Evolutionary conservation across 257 asterid species (phyloP).

Genomic region (Solanum paucissectum): DNA sequence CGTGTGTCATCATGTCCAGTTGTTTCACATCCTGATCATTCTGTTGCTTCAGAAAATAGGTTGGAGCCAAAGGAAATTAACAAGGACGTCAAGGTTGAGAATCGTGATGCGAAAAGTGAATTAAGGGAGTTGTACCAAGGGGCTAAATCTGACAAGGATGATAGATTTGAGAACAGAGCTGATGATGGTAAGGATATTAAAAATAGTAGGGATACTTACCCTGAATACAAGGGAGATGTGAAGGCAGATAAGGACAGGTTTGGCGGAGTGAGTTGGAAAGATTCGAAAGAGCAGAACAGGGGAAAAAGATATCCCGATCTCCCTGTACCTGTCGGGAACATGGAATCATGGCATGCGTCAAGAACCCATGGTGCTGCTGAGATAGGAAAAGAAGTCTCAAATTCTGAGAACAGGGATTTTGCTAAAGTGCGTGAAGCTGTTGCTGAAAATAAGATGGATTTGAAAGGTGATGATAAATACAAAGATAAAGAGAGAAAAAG

Average conservation of each 20-base stretch:
- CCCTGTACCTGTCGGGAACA: slow-evolving; percentile 28
- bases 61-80: slow-evolving; percentile 49
- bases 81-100: slow-evolving; percentile 56
- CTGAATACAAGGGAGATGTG: slow-evolving; percentile 47
- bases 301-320: slow-evolving; percentile 51
- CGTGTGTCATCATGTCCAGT: slow-evolving; percentile 43
- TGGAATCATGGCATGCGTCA: slow-evolving; percentile 49
- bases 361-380: slow-evolving; percentile 50
- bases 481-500: slow-evolving; percentile 82
- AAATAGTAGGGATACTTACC: slow-evolving; percentile 47
- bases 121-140: slow-evolving; percentile 48
- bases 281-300: slow-evolving; percentile 43
- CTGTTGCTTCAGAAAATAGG: slow-evolving; percentile 45
- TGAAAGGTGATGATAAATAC: slow-evolving; percentile 68
- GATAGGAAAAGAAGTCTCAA: slow-evolving; percentile 46
- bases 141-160: slow-evolving; percentile 48
- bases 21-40: slow-evolving; percentile 50
- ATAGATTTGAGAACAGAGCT: slow-evolving; percentile 30
- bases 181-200: slow-evolving; percentile 61
- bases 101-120: slow-evolving; percentile 49
- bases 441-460: slow-evolving; percentile 73
- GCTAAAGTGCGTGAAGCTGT: slow-evolving; percentile 64
- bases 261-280: slow-evolving; percentile 56
- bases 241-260: slow-evolving; percentile 63
- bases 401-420: slow-evolving; percentile 40